These are phyloP conservation scores for Porcisia deanei DNA, from an alignment of 208 protist genomes.

Conservation along the genomic window DNA sequence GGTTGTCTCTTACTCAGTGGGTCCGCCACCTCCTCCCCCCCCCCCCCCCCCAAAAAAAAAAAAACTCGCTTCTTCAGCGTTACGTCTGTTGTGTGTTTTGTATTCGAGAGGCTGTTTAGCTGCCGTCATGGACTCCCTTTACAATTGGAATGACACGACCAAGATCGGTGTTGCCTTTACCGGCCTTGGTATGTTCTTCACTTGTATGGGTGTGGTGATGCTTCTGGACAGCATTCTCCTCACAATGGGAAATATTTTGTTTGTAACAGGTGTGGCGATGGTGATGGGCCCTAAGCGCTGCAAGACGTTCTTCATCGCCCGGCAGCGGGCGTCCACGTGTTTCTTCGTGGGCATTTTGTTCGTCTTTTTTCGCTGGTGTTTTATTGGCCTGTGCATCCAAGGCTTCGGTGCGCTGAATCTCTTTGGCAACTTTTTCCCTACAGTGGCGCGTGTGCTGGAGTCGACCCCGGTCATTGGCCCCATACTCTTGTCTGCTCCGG, in stretches of 20 bases:
- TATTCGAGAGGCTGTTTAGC: background rate
- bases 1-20: too few relatives aligned
- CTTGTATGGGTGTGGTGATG: conserved; percentile 75
- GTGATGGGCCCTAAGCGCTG: conserved; percentile 82
- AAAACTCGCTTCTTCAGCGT: background rate
- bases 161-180: conserved; percentile 91
- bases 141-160: conserved; percentile 87
- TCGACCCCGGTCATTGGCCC: conserved; percentile 82
- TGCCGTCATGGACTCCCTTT: conserved; percentile 80
- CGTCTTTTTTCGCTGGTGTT: conserved; percentile 77
- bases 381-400: conserved; percentile 81
- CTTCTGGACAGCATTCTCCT: conserved; percentile 83
- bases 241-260: conserved; percentile 92
- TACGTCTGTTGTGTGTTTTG: background rate
- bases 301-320: conserved; percentile 79
- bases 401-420: conserved; percentile 89
- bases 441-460: conserved; percentile 85
- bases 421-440: conserved; percentile 93
- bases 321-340: conserved; percentile 70
- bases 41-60: too few relatives aligned
- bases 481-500: conserved; percentile 59
- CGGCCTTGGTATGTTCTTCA: conserved; percentile 83
- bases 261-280: conserved; percentile 82
- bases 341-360: conserved; percentile 90
- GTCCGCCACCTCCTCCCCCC: too few relatives aligned